phyloP scores from a whole-genome alignment of 306 rosid species.

The Cicer arietinum region DNA sequence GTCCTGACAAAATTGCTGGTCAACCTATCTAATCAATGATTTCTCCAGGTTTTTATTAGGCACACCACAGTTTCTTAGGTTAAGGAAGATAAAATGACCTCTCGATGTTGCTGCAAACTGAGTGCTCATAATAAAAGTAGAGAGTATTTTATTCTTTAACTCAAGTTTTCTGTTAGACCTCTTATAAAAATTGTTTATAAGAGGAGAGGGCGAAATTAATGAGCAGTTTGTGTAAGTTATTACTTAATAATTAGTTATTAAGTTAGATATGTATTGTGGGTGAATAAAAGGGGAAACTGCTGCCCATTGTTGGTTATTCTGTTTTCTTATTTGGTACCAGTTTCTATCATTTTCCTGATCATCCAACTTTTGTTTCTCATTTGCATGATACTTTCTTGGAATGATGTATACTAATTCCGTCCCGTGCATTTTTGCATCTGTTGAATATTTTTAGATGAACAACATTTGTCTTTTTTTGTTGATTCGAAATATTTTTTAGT shows the following conservation, averaged over 20 bases:
- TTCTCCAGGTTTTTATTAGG: conserved; percentile 15
- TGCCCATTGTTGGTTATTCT: too few relatives aligned
- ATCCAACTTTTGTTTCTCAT: conserved; percentile 1
- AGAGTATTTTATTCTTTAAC: neutral
- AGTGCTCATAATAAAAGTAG: neutral
- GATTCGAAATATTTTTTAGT: conserved; percentile 15
- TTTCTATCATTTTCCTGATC: conserved; percentile 2
- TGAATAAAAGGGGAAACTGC: too few relatives aligned
- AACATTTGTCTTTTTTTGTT: conserved; percentile 21
- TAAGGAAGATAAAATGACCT: conserved; percentile 7
- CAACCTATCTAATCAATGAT: conserved; percentile 12
- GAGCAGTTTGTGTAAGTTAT: too few relatives aligned
- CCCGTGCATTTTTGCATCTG: conserved; percentile 39
- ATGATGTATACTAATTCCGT: neutral
- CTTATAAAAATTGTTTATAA: too few relatives aligned
- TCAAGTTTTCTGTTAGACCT: neutral
- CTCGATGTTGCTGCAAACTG: conserved; percentile 20
- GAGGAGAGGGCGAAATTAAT: too few relatives aligned
- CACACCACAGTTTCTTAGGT: conserved; percentile 3
- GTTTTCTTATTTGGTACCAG: too few relatives aligned
- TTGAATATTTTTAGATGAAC: neutral
- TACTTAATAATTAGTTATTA: too few relatives aligned
- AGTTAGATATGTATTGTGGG: too few relatives aligned
- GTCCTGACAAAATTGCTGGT: conserved; percentile 1
- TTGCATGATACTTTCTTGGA: neutral